Percentiles rank a stretch among this genome's conserved stretches.
phyloP scores from a whole-genome alignment of 2,329 filamentous ascomycete genomes.

The Fusarium sp. region DNA sequence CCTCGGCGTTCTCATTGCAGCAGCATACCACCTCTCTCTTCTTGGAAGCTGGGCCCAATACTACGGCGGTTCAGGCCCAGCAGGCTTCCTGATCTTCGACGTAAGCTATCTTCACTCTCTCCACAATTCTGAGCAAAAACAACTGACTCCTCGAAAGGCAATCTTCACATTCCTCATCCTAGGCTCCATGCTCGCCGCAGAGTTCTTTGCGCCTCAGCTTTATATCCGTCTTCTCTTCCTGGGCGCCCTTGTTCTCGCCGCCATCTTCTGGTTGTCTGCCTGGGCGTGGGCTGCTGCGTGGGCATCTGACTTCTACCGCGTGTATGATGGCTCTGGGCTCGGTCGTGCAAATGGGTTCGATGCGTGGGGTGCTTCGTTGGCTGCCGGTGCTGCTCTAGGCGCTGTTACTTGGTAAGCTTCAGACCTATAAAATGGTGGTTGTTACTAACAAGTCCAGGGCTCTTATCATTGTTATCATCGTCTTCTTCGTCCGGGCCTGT shows the following conservation, averaged over 20 bases:
- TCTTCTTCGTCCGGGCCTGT: conserved; percentile 57
- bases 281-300: conserved; percentile 56
- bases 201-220: conserved; percentile 53
- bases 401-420: conserved; percentile 57
- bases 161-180: conserved; percentile 59
- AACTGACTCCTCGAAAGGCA: conserved; percentile 52
- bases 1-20: conserved; percentile 56
- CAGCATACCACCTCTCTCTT: conserved; percentile 58
- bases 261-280: conserved; percentile 60
- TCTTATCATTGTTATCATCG: conserved; percentile 55
- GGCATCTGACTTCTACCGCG: conserved; percentile 49
- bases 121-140: background rate
- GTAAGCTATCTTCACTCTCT: conserved; percentile 53
- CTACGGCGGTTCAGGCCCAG: conserved; percentile 51
- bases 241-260: conserved; percentile 53
- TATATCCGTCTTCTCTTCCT: conserved; percentile 55
- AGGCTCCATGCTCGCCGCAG: conserved; percentile 54
- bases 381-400: conserved; percentile 58
- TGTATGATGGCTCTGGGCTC: conserved; percentile 39
- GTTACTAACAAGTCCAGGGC: conserved; percentile 49
- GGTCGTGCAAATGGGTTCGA: conserved; percentile 39
- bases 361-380: conserved; percentile 50
- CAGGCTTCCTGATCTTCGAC: conserved; percentile 62
- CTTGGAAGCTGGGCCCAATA: conserved; percentile 44
- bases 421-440: too few species aligned